Evolutionary conservation across 345 rosid species (phyloP), one percentile per base, ranked within the genome.

Genomic region (Lepidium didymum): DNA sequence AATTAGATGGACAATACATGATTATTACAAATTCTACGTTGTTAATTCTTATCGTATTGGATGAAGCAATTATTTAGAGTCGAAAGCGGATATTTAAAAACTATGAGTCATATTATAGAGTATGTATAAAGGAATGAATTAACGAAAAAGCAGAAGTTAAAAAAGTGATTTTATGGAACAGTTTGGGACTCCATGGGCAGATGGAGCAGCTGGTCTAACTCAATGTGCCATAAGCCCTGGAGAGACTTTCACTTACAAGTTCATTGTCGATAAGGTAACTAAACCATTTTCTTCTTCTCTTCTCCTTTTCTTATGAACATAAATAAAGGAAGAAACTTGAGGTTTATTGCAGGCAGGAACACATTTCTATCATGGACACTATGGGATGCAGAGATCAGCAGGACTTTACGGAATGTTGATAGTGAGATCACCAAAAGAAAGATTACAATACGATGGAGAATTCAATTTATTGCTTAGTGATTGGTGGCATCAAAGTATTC

Each of bases 341-440:
- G 33, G 7, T 29, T 29, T 6, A 0, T 1, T 76, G 56, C 80
- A 92, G 96, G 73, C 90, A 0, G 96, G 96, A 42, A 92, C 96
- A 59, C 84, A 85, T 60, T 87, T 90, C 65, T 92, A 90, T 68
- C 96, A 92, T 42, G 98, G 88, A 16, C 98, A 92, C 69, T 78
- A 79, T 7, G 96, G 96, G 5, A 92, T 90, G 96, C 98, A 90
- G 37, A 82, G 98, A 67, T 82, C 91, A 6, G 87, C 91, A 0
- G 96, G 98, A 23, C 46, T 90, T 0, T 90, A 87, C 35, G 96
- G 93, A 7, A 80, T 87, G 7, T 44, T 92, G 23, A 84, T 92
- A 38, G 96, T 86, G 75, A 87, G 8, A 81, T 83, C 56, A 73
- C 80, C 12, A 40, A 80, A 16, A 85, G 86, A 63, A 62, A 81